A percentile compares a stretch with the other conserved stretches of the same genome.
phyloP scores from a whole-genome alignment of 805 yeast species.

The Pichia nanzhaoensis region DNA sequence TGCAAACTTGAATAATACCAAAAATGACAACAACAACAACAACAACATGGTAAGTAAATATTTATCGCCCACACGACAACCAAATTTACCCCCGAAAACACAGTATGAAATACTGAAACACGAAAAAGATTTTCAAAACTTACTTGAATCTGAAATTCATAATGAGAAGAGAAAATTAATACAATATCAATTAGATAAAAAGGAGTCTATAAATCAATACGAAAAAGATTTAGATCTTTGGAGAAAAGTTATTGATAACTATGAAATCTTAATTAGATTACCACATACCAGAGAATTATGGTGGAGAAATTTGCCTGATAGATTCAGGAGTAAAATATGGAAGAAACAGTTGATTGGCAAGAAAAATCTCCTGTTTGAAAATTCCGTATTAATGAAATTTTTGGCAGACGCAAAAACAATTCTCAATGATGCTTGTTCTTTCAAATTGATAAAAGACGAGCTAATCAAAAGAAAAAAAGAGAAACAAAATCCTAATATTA shows the following conservation, averaged over 20 bases:
- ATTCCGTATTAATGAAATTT: slow-evolving; percentile 3
- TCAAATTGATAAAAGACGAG: slow-evolving; percentile 19
- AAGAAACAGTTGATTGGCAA: slow-evolving; percentile 36
- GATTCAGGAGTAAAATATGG: slow-evolving; percentile 47
- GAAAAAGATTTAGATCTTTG: slow-evolving; percentile 37
- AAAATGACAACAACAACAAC: neutral
- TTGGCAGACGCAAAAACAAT: slow-evolving; percentile 18
- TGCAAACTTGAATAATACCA: neutral
- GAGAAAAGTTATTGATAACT: slow-evolving; percentile 36
- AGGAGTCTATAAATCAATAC: slow-evolving; percentile 29
- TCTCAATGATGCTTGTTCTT: slow-evolving; percentile 27
- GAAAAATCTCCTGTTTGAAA: slow-evolving; percentile 19
- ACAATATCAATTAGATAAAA: slow-evolving; percentile 27
- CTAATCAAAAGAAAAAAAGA: slow-evolving; percentile 14
- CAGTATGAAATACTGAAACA: slow-evolving; percentile 47
- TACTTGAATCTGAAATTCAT: slow-evolving; percentile 37
- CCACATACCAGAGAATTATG: slow-evolving; percentile 45
- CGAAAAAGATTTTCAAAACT: slow-evolving; percentile 41
- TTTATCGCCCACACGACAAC: slow-evolving; percentile 51
- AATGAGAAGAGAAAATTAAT: slow-evolving; percentile 32
- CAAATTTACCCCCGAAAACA: slow-evolving; percentile 61
- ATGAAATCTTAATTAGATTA: slow-evolving; percentile 28
- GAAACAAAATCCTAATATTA: slow-evolving; percentile 10
- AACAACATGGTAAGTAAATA: slow-evolving; percentile 12
- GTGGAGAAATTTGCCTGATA: slow-evolving; percentile 53